Conservation (phyloP, 2,329 filamentous ascomycete species). For the Malbranchea zuffiana region DNA sequence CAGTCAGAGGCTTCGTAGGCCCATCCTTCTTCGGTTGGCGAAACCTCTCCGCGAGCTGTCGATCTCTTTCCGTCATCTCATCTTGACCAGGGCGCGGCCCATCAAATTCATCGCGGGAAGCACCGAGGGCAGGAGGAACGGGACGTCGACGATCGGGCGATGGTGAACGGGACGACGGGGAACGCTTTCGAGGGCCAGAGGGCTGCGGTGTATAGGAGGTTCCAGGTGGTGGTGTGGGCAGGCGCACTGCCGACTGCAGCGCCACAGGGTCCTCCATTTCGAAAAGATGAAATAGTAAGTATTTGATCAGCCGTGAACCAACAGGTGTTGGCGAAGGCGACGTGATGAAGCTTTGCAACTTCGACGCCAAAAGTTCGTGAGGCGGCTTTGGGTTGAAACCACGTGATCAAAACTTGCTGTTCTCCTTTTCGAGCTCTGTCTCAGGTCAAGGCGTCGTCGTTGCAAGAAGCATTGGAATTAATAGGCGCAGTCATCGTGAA, state of each 20-base stretch:
- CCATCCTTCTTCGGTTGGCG: slow-evolving; percentile 38
- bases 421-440: too few species aligned
- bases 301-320: background rate
- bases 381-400: too few species aligned
- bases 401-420: too few species aligned
- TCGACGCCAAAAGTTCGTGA: too few species aligned
- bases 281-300: background rate
- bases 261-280: slow-evolving; percentile 37
- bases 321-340: background rate
- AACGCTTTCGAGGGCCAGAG: slow-evolving; percentile 46
- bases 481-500: too few species aligned
- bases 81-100: slow-evolving; percentile 41
- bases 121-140: slow-evolving; percentile 34
- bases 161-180: slow-evolving; percentile 44
- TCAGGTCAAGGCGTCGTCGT: too few species aligned
- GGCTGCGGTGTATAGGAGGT: slow-evolving; percentile 38
- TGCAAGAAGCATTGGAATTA: too few species aligned
- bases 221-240: slow-evolving; percentile 46
- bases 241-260: slow-evolving; percentile 47
- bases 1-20: slow-evolving; percentile 46
- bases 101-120: slow-evolving; percentile 25
- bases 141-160: slow-evolving; percentile 42
- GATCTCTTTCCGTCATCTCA: slow-evolving; percentile 40
- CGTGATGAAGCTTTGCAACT: too few species aligned
- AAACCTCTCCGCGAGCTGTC: slow-evolving; percentile 43